Evolutionary conservation across 305 asterid species (phyloP).

Genomic region (Ilex paraguariensis): DNA sequence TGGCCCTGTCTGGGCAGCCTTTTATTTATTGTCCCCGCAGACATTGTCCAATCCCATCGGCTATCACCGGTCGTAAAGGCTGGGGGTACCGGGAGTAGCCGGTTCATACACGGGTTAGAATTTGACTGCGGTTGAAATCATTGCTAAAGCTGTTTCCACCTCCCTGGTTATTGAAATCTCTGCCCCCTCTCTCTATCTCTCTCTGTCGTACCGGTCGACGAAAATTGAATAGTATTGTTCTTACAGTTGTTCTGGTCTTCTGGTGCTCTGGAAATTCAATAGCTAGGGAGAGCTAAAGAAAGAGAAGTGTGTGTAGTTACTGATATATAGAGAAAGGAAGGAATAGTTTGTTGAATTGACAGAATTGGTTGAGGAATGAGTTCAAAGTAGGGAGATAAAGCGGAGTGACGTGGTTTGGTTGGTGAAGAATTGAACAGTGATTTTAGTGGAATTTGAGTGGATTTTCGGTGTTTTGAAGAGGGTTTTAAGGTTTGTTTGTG

Average conservation of each 20-base stretch:
- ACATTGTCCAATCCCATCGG: not conserved
- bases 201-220: no score
- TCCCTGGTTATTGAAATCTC: conserved; percentile 24
- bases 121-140: conserved; percentile 29
- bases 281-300: no score
- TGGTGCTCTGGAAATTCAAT: no score
- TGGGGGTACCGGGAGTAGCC: conserved; percentile 17
- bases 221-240: no score
- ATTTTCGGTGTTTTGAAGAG: not conserved
- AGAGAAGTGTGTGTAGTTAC: no score
- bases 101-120: conserved; percentile 9
- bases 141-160: not conserved
- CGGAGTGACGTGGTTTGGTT: not conserved
- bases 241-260: no score
- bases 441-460: not conserved
- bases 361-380: no score
- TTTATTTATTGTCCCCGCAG: no score
- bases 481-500: conserved; percentile 4
- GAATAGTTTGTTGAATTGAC: no score
- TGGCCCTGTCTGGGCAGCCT: not conserved
- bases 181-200: conserved; percentile 7
- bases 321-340: no score
- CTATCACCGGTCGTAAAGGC: conserved; percentile 12
- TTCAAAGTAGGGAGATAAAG: conserved; percentile 10
- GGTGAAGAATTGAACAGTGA: not conserved